Evolutionary conservation across 1,284 basidiomycete genomes (phyloP), one percentile per base, ranked within the genome.

Genomic region (Lignosus rhinocerotis): DNA sequence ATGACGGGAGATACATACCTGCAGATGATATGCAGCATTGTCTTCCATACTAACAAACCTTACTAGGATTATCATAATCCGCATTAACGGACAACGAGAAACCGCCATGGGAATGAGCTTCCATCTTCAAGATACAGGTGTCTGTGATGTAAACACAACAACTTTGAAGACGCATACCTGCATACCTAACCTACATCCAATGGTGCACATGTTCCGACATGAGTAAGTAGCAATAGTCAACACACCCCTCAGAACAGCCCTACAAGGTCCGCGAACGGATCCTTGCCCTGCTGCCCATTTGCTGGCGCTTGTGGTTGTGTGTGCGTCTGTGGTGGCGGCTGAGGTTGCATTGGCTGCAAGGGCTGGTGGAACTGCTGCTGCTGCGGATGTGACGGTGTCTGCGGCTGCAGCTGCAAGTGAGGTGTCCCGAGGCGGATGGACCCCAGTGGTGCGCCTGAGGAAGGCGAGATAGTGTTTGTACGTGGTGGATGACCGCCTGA

Each of bases 241-340:
- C 14, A 11, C 32, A 48, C 38, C 51, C 51, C 53, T 76, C 74
- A 93, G 70, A 93, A 92, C 57, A 93, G 73, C 36, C 86, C 86
- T 2, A 80, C 89, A 44, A 93, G 76, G 72, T 92, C 90, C 14
- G 88, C 88, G 67, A 93, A 93, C 39, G 91, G 91, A 72, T 93
- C 90, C 69, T 90, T 92, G 60, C 75, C 77, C 69, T 84, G 81
- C 53, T 73, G 68, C 58, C 64, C 52, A 54, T 64, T 52, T 51
- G 67, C 44, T 30, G 66, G 62, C 25, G 54, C 19, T 21, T 65
- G 65, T 17, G 66, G 51, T 30, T 62, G 58, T 55, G 51, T 66
- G 16, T 39, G 38, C 30, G 43, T 25, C 49, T 47, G 65, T 62
- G 39, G 65, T 56, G 50, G 65, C 51, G 16, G 66, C 11, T 59